Percentiles rank a stretch among this genome's conserved stretches.
These are phyloP conservation scores for Trichoderma lentiforme DNA, from an alignment of 2,329 filamentous ascomycete species.

Conservation along the genomic window DNA sequence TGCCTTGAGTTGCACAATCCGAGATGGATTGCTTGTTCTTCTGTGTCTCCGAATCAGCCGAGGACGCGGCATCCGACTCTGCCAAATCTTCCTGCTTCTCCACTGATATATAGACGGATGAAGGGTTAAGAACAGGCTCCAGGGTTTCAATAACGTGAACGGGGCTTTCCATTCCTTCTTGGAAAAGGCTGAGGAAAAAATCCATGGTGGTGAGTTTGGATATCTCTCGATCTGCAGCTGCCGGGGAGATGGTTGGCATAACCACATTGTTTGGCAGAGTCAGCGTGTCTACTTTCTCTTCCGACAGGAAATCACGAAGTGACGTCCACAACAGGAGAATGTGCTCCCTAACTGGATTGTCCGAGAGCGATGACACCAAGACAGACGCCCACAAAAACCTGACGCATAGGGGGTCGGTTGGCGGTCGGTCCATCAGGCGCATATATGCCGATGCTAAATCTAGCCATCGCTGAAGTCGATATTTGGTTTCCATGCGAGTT, in stretches of 20 bases:
- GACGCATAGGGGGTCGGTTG: conserved; percentile 41
- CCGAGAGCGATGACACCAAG: conserved; percentile 49
- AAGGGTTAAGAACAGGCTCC: conserved; percentile 83
- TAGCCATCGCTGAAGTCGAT: conserved; percentile 51
- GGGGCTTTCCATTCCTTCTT: conserved; percentile 75
- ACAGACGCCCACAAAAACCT: conserved; percentile 58
- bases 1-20: conserved; percentile 52
- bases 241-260: conserved; percentile 80
- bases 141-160: conserved; percentile 84
- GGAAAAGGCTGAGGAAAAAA: conserved; percentile 89
- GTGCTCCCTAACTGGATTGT: conserved; percentile 54
- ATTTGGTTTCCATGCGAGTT: conserved; percentile 48
- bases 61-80: conserved; percentile 20
- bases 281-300: conserved; percentile 44
- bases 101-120: conserved; percentile 46
- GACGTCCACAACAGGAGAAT: conserved; percentile 58
- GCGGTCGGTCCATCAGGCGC: conserved; percentile 33
- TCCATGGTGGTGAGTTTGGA: conserved; percentile 93
- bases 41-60: neutral
- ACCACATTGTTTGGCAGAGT: conserved; percentile 78
- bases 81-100: conserved; percentile 16
- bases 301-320: conserved; percentile 49
- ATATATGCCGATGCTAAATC: conserved; percentile 46
- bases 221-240: conserved; percentile 85
- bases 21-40: conserved; percentile 40